These are phyloP conservation scores for Colletotrichum sp. DNA, from an alignment of 2,329 filamentous ascomycete genomes.

Conservation along the genomic window DNA sequence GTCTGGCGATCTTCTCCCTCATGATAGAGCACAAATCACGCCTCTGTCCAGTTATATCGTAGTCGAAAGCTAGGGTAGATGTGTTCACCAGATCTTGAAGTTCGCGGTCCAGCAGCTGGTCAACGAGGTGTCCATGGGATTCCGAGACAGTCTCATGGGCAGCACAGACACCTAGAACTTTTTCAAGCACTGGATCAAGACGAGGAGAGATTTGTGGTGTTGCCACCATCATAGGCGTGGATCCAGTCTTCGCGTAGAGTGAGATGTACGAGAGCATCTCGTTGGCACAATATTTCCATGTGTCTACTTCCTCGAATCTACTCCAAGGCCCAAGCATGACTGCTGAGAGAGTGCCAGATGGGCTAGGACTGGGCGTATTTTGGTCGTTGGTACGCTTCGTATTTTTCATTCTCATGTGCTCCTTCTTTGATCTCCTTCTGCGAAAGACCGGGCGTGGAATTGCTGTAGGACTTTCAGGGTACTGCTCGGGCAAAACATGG, in stretches of 20 bases:
- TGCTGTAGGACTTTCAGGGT: not conserved
- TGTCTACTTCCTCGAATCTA: not conserved
- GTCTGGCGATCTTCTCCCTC: not conserved
- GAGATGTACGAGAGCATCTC: slow-evolving; percentile 10
- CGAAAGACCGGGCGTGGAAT: not conserved
- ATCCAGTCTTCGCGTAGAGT: not conserved
- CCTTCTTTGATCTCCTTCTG: not conserved
- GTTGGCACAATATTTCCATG: not conserved
- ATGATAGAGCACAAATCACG: not conserved
- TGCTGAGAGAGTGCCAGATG: not conserved
- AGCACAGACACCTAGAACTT: not conserved
- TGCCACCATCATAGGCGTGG: not conserved
- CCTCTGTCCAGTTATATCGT: not conserved
- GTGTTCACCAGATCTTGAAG: not conserved
- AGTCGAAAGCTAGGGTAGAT: not conserved
- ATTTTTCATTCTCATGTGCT: not conserved
- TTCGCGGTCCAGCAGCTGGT: not conserved
- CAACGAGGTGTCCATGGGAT: not conserved
- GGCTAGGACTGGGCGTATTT: not conserved
- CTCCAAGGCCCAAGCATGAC: not conserved
- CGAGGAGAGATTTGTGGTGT: too few species aligned
- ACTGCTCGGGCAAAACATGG: not conserved
- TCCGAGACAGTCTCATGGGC: not conserved
- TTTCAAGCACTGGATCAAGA: not conserved
- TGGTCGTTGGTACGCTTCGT: not conserved